Evolutionary conservation across 1,284 basidiomycete species (phyloP), one percentile per base, ranked within the genome.

Genomic region (Garcileccinum viscosum): DNA sequence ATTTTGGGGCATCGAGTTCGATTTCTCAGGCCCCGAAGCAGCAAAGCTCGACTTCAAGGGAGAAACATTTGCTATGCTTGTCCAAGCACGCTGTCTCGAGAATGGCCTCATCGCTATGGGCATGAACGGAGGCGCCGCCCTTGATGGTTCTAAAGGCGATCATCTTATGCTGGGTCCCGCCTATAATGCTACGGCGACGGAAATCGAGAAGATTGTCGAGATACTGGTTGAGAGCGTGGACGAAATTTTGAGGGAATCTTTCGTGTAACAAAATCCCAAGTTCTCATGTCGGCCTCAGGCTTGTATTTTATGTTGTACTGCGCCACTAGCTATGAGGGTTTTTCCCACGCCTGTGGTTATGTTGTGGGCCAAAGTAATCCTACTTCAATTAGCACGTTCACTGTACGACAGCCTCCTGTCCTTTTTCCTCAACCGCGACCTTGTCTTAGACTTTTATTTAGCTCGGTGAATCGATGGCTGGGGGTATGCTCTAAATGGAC

Each of bases 1-100:
- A 37, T 95, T 95, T 84, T 95, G 91, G 89, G 92, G 85, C 17
- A 82, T 96, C 69, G 95, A 96, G 78, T 94, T 95, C 73, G 92
- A 93, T 75, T 90, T 91, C 74, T 81, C 80, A 15, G 77, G 74
- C 11, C 78, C 80, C 14, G 83, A 84, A 69, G 84, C 83, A 12
- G 68, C 76, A 33, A 74, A 75, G 33, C 70, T 87, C n/a, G 82
- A 89, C 70, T 85, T 92, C 71, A 84, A 85, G 72, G 85, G 84
- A 8, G 66, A 84, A 58, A 75, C 78, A 27, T 91, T 94, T 73
- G 90, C 87, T 17, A 85, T 88, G 79, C 81, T 87, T 27, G 86
- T 91, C 19, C 93, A 94, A 77, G 89, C 87, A 58, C 86, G 85
- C 61, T 87, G 88, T 66, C 76, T 95, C 72, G 78, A 87, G 72